A percentile compares a stretch with the other conserved stretches of the same genome.
phyloP scores from a whole-genome alignment of 306 rosid genomes.

The Canavalia ensiformis region DNA sequence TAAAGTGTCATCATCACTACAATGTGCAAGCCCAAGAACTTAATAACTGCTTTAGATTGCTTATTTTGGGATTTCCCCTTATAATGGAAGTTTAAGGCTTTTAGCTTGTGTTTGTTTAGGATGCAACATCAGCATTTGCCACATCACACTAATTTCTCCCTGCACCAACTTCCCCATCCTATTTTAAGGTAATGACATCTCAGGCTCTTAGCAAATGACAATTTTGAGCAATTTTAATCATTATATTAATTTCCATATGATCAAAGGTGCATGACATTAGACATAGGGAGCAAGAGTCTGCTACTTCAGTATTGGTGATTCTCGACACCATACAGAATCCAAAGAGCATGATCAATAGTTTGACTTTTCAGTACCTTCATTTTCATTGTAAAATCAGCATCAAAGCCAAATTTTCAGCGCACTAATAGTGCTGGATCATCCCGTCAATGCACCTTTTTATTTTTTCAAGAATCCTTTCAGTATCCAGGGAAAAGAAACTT shows the following conservation, averaged over 20 bases:
- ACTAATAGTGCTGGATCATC: constrained; percentile 19
- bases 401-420: constrained; percentile 13
- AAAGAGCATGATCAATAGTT: constrained; percentile 16
- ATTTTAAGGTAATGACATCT: neutral
- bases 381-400: constrained; percentile 39
- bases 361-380: constrained; percentile 36
- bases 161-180: neutral
- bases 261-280: constrained; percentile 7
- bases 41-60: constrained; percentile 32
- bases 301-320: neutral
- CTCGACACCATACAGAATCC: constrained; percentile 2
- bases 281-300: constrained; percentile 19
- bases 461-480: constrained; percentile 14
- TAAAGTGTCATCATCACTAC: constrained; percentile 19
- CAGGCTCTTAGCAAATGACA: neutral
- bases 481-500: constrained; percentile 16
- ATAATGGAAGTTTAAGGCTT: neutral
- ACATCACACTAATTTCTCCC: constrained; percentile 17
- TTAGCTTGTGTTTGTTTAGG: constrained; percentile 37
- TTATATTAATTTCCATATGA: constrained; percentile 7
- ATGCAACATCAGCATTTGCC: constrained; percentile 13
- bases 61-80: neutral
- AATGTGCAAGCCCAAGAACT: constrained; percentile 33
- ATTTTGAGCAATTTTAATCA: constrained; percentile 8
- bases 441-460: constrained; percentile 8